Evolutionary conservation across 805 yeast genomes (phyloP), one percentile per base, ranked within the genome.

Genomic region (Starmera amethionina): DNA sequence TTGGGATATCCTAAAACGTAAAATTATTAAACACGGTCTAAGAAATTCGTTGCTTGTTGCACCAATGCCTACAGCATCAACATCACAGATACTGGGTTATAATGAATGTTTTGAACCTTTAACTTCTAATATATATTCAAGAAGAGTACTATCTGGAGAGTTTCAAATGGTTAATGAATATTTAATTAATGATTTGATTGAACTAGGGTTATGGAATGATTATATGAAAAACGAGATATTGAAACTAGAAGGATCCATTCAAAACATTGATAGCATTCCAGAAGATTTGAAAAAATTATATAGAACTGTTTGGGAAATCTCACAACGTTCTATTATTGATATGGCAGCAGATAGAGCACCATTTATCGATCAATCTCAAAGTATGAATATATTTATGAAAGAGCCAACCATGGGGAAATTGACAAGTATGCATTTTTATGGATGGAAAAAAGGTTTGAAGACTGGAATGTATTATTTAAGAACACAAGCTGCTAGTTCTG

Each of bases 31-130:
- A 45, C 62, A 76, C 55, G 98, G 98, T 36, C 52, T 90, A 37
- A 70, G 97, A 55, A 90, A 90, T 66, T 90, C 97, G 4, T 64
- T 90, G 43, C 61, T 89, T 15, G 85, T 89, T 30, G 97, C 94
- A 3, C 94, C 96, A 39, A 90, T 90, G 98, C 98, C 98, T 31
- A 90, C 97, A 10, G 97, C 98, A 1, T 88, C 97, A 1, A 93
- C 98, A 0, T 93, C 98, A 3, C 97, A 89, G 67, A 90, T 90
- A 38, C 67, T 90, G 40, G 97, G 97, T 28, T 86, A 75, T 67
- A 88, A 81, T 52, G 98, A 90, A 65, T 90, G 97, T 62, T 90
- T 90, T 62, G 98, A 93, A 63, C 97, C 98, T 7, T 77, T 80
- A 59, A 89, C 97, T 7, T 87, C 97, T n/a, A 90, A 90, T 63